phyloP scores from a whole-genome alignment of 257 asterid species.

The Echites panduratus region DNA sequence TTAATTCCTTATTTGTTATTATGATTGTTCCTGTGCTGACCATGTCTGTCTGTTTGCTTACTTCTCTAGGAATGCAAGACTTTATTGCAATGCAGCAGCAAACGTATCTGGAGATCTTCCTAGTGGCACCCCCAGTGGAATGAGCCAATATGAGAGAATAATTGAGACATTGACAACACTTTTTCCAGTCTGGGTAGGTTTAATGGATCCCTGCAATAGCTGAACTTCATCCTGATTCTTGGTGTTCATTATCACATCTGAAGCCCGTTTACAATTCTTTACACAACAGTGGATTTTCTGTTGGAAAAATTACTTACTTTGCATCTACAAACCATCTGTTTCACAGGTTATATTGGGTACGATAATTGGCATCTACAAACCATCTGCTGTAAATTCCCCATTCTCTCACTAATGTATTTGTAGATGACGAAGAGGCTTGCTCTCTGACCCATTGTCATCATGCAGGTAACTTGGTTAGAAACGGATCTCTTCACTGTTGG shows the following conservation, averaged over 20 bases:
- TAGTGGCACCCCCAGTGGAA: conserved; percentile 41
- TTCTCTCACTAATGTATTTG: conserved; percentile 6
- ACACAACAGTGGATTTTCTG: not conserved
- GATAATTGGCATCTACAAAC: conserved; percentile 84
- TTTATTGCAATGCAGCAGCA: conserved; percentile 60
- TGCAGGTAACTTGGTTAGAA: conserved; percentile 92
- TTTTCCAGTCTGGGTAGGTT: conserved; percentile 86
- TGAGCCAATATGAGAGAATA: conserved; percentile 76
- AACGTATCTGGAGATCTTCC: conserved; percentile 65
- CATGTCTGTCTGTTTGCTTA: not conserved
- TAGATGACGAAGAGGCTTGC: conserved; percentile 7
- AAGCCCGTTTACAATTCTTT: not conserved
- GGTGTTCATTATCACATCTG: not conserved
- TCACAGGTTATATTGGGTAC: conserved; percentile 92
- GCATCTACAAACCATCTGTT: not conserved
- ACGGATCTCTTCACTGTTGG: conserved; percentile 88
- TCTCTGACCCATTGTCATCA: conserved; percentile 19
- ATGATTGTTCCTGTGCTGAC: conserved; percentile 1
- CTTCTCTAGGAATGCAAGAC: conserved; percentile 35
- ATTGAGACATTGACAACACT: conserved; percentile 87
- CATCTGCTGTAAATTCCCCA: conserved; percentile 56
- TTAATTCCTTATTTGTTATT: not conserved
- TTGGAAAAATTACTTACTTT: conserved; percentile 11
- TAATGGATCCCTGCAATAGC: conserved; percentile 16
- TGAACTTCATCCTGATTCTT: conserved; percentile 12